Base-by-base conservation (phyloP, 176 grass and related monocot species). In the Calamus simplicifolius region DNA sequence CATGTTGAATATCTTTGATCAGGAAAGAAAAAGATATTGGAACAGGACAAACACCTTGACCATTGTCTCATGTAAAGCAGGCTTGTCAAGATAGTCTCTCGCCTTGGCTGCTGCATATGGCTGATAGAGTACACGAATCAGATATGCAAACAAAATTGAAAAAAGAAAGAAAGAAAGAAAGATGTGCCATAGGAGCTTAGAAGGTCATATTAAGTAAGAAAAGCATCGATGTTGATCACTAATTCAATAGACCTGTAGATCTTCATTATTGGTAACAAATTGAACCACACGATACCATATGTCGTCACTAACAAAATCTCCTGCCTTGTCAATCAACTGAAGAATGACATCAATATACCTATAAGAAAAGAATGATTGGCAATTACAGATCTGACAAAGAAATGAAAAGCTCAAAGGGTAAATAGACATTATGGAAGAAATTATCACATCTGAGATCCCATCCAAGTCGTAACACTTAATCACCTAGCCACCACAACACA, bases 271-370 rank as follows among this genome's bases (percentile, higher is more conserved):
- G 73, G 93, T 98, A 65, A 98, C 93, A 92, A 98, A 97, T 27
- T 97, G 87, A 29, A 97, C 93, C 75, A 97, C 93, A 54, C 93
- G 93, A 74, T 97, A 97, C 93, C 93, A 97, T 80, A 97, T 97
- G 78, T 97, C 93, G 64, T 97, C 93, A 75, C 93, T 97, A 51
- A 97, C 93, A 83, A 97, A 97, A 78, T 97, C 93, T 38, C 93
- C 93, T 4, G 87, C 93, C 70, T 98, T 98, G 53, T 98, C 93
- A 64, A 98, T 98, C 69, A 98, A 53, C 71, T 98, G 93, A 78
- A 98, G 93, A 79, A 97, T 97, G 59, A 97, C 93, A 80, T 97
- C 93, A 50, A 97, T 87, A 78, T 91, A 97, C 93, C 93, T 97
- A 77, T 55, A 35, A 52, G 79, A 68, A 25, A 61, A 25, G n/a